Percentiles rank a stretch among this genome's conserved stretches.
phyloP scores from a whole-genome alignment of 2,329 filamentous ascomycete species.

The Colletotrichum graminicola region DNA sequence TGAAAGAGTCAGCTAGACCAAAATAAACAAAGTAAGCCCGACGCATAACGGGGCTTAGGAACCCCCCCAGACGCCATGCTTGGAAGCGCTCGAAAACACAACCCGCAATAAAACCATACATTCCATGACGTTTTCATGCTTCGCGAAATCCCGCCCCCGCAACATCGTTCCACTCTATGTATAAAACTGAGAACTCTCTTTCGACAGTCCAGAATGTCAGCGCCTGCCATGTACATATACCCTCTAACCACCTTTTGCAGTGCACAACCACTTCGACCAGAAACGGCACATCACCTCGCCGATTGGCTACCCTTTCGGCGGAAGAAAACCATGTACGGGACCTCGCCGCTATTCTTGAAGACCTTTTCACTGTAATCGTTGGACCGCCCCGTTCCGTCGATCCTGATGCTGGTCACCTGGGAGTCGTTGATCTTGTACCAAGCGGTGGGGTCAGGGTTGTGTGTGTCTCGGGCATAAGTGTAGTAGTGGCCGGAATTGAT shows the following conservation, averaged over 20 bases:
- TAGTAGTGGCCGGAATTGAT: slow-evolving; percentile 85
- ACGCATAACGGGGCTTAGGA: slow-evolving; percentile 13
- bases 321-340: slow-evolving; percentile 63
- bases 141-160: neutral
- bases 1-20: neutral
- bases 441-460: slow-evolving; percentile 55
- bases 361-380: slow-evolving; percentile 54
- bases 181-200: neutral
- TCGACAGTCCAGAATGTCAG: slow-evolving; percentile 13
- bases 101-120: neutral
- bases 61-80: slow-evolving; percentile 37
- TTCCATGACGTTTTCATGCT: slow-evolving; percentile 4
- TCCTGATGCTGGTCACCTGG: slow-evolving; percentile 55
- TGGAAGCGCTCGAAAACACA: slow-evolving; percentile 37
- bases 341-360: slow-evolving; percentile 54
- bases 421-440: slow-evolving; percentile 67
- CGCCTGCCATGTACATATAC: slow-evolving; percentile 4
- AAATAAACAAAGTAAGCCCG: neutral
- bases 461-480: slow-evolving; percentile 73
- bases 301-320: slow-evolving; percentile 51
- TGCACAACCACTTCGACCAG: slow-evolving; percentile 18
- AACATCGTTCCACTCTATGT: slow-evolving; percentile 21
- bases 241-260: neutral
- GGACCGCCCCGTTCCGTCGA: slow-evolving; percentile 52
- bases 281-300: slow-evolving; percentile 7